Percentiles rank a stretch among this genome's conserved stretches.
Conservation (phyloP, 768 basidiomycete species). For the Roridomyces roridus region DNA sequence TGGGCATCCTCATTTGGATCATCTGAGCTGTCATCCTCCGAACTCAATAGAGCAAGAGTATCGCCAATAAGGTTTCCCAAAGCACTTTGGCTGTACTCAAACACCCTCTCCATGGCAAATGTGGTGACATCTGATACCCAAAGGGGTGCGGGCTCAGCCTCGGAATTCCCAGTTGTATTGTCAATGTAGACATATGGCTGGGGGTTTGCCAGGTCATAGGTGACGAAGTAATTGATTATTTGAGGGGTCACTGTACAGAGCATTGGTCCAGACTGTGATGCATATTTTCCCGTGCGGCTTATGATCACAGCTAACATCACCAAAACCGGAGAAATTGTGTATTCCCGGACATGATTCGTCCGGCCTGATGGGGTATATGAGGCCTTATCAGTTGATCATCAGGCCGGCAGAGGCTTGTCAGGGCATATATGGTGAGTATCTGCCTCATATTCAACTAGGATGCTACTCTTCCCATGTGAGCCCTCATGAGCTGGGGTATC, state of each 20-base stretch:
- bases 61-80: not conserved
- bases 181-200: too few species aligned
- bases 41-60: not conserved
- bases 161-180: not conserved
- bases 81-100: not conserved
- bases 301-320: not conserved
- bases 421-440: too few species aligned
- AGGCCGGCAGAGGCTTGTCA: too few species aligned
- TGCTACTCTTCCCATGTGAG: too few species aligned
- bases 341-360: too few species aligned
- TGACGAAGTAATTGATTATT: not conserved
- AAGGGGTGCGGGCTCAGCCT: not conserved
- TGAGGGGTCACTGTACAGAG: not conserved
- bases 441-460: not conserved
- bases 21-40: not conserved
- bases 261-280: not conserved
- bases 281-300: not conserved
- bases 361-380: too few species aligned
- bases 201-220: not conserved
- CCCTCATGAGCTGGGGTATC: too few species aligned
- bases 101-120: not conserved
- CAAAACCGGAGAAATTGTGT: too few species aligned
- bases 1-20: not conserved
- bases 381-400: too few species aligned
- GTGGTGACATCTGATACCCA: not conserved